Conservation (phyloP, 306 rosid genomes). For the Datisca glomerata region DNA sequence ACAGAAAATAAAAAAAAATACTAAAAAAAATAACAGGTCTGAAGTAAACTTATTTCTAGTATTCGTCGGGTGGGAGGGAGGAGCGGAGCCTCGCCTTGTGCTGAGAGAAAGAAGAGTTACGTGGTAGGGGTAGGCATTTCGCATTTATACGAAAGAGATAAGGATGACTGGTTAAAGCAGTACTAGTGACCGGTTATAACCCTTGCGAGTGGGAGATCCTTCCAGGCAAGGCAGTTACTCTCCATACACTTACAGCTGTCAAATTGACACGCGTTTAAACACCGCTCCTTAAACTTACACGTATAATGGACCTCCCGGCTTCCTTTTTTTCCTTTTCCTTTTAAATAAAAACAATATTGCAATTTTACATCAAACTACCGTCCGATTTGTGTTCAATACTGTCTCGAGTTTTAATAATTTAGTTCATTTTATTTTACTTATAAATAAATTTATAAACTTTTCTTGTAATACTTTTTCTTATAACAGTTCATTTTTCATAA, state of each 20-base stretch:
- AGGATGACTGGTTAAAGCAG: constrained; percentile 12
- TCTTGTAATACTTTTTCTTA: too few relatives aligned
- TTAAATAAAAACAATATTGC: too few relatives aligned
- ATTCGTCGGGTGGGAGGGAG: neutral
- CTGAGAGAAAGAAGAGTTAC: too few relatives aligned
- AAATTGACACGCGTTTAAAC: constrained; percentile 9
- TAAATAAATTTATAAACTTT: too few relatives aligned
- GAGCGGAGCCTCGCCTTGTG: constrained; percentile 10
- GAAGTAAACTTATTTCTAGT: neutral
- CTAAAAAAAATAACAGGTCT: neutral
- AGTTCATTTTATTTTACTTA: too few relatives aligned
- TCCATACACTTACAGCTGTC: constrained; percentile 11
- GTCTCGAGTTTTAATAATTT: too few relatives aligned
- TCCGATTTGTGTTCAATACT: too few relatives aligned
- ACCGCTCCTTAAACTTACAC: neutral
- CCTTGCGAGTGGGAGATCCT: neutral
- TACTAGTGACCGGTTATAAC: neutral
- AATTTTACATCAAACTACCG: too few relatives aligned
- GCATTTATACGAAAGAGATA: constrained; percentile 15
- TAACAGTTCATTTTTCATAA: too few relatives aligned
- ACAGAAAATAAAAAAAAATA: neutral
- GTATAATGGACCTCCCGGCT: constrained; percentile 2
- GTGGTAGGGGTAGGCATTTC: neutral
- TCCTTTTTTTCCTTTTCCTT: too few relatives aligned
- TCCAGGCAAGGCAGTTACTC: constrained; percentile 12